phyloP scores from a whole-genome alignment of 2,329 filamentous ascomycete genomes.

The Aspergillus sp. region DNA sequence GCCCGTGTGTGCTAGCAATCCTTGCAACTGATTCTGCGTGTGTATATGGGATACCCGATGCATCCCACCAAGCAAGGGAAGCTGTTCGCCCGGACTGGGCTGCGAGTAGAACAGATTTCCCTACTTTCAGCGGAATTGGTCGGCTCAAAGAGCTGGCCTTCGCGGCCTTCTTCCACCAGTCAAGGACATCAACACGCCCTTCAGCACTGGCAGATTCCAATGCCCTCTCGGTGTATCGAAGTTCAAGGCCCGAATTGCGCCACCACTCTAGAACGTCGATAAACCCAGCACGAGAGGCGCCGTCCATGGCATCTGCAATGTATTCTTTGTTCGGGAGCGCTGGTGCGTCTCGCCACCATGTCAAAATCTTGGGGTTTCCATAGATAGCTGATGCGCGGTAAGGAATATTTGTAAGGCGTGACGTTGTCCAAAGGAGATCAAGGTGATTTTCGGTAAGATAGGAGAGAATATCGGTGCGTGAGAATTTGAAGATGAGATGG shows the following conservation, averaged over 20 bases:
- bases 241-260: constrained; percentile 76
- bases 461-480: constrained; percentile 75
- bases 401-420: constrained; percentile 78
- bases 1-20: constrained; percentile 81
- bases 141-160: constrained; percentile 59
- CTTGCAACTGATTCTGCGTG: constrained; percentile 83
- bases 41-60: constrained; percentile 75
- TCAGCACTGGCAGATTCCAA: constrained; percentile 85
- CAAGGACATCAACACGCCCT: constrained; percentile 81
- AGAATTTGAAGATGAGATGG: constrained; percentile 90
- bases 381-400: constrained; percentile 89
- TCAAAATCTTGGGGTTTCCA: constrained; percentile 79
- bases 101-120: constrained; percentile 81
- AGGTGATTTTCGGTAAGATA: constrained; percentile 70
- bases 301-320: constrained; percentile 80
- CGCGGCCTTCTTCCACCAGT: constrained; percentile 86
- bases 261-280: constrained; percentile 89
- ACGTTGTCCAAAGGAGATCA: constrained; percentile 84
- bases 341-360: constrained; percentile 86
- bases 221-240: constrained; percentile 85
- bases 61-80: constrained; percentile 86
- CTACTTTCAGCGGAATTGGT: constrained; percentile 70
- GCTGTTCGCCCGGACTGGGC: constrained; percentile 79
- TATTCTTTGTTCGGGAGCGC: constrained; percentile 88
- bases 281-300: constrained; percentile 83